These are phyloP conservation scores for Retiboletus fuscus DNA, from an alignment of 1,284 basidiomycete species.

Conservation along the genomic window DNA sequence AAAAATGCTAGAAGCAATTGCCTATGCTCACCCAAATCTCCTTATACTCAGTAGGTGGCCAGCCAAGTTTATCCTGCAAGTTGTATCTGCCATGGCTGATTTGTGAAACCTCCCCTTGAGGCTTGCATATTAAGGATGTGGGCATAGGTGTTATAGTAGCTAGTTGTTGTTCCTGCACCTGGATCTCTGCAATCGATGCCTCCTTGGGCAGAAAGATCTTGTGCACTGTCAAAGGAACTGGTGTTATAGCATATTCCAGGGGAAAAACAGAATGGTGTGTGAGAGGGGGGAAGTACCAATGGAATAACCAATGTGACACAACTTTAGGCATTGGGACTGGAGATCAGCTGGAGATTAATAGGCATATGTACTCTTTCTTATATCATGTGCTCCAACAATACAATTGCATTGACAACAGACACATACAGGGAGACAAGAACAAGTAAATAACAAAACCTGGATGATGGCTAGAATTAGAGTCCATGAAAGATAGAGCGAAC, in stretches of 20 bases:
- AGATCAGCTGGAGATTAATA: too few relatives aligned
- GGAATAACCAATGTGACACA: background rate
- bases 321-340: background rate
- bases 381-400: too few relatives aligned
- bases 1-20: constrained; percentile 11
- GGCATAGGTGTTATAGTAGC: background rate
- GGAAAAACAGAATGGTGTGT: background rate
- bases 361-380: too few relatives aligned
- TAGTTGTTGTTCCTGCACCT: background rate
- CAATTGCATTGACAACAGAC: too few relatives aligned
- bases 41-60: background rate
- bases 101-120: background rate
- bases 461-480: too few relatives aligned
- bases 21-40: constrained; percentile 19
- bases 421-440: too few relatives aligned
- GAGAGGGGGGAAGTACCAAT: background rate
- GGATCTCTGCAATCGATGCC: background rate
- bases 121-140: background rate
- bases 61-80: background rate
- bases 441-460: too few relatives aligned
- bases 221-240: background rate
- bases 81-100: background rate
- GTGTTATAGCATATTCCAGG: background rate
- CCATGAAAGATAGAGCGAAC: too few relatives aligned
- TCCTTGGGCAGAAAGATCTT: background rate